Evolutionary conservation across 2,329 filamentous ascomycete genomes (phyloP).

Genomic region (Botrytis hyacinthi): DNA sequence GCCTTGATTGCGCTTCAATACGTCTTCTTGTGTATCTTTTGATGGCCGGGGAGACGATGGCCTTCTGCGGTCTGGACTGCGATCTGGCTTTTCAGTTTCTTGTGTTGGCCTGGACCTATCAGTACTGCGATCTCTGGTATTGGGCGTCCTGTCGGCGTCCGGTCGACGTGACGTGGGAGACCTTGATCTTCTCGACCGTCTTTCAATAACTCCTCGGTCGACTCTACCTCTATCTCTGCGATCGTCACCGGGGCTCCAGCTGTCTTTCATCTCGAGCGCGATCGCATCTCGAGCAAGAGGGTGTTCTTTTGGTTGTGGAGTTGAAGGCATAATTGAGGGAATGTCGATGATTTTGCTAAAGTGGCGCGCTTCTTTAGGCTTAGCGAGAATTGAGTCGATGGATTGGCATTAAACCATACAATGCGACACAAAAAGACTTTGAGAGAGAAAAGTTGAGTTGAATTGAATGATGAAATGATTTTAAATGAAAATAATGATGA

Average conservation of each 20-base stretch:
- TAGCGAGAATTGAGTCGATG: constrained; percentile 23
- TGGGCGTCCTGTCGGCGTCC: constrained; percentile 38
- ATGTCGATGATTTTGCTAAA: constrained; percentile 24
- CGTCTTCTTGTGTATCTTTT: constrained; percentile 36
- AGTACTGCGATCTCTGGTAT: constrained; percentile 36
- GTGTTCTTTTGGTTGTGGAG: constrained; percentile 20
- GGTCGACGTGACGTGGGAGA: constrained; percentile 40
- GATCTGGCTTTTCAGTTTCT: constrained; percentile 35
- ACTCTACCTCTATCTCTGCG: constrained; percentile 44
- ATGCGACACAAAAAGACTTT: constrained; percentile 19
- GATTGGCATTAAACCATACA: constrained; percentile 21
- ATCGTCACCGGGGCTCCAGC: constrained; percentile 43
- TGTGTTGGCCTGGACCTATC: constrained; percentile 34
- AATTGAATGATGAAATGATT: not conserved
- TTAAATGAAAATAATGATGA: not conserved
- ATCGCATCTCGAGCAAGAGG: constrained; percentile 37
- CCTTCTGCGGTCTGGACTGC: constrained; percentile 36
- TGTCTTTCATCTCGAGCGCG: constrained; percentile 43
- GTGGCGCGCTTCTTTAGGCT: constrained; percentile 23
- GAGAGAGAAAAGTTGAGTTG: not conserved
- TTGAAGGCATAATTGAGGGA: constrained; percentile 19
- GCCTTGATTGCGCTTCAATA: constrained; percentile 39
- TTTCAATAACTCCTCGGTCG: constrained; percentile 40
- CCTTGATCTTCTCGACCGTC: constrained; percentile 39
- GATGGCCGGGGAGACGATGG: constrained; percentile 35